phyloP scores from a whole-genome alignment of 2,329 filamentous ascomycete genomes.

The Ceratocystis variospora region DNA sequence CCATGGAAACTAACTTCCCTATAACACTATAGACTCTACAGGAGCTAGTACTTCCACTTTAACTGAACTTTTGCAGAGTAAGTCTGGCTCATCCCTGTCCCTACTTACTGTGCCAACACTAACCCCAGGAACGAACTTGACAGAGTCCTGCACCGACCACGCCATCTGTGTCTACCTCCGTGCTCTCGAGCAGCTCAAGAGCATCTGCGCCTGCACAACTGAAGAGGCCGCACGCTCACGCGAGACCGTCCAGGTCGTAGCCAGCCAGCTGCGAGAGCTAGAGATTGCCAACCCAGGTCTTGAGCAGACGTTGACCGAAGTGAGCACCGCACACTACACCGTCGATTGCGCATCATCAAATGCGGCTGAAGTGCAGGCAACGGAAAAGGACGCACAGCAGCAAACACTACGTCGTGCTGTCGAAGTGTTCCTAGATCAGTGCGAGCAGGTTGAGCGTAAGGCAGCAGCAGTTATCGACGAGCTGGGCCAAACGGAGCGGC shows the following conservation, averaged over 20 bases:
- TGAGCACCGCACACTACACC: neutral
- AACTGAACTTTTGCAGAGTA: conserved; percentile 12
- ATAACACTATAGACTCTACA: neutral
- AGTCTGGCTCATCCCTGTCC: neutral
- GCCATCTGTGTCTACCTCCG: conserved; percentile 28
- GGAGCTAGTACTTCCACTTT: conserved; percentile 5
- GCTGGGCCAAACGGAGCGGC: conserved; percentile 11
- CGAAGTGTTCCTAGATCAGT: conserved; percentile 9
- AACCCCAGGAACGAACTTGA: neutral
- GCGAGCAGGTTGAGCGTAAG: conserved; percentile 9
- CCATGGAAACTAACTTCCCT: neutral
- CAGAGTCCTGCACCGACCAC: conserved; percentile 16
- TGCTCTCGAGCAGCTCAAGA: conserved; percentile 25
- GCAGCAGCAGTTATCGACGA: conserved; percentile 4
- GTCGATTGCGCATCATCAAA: neutral
- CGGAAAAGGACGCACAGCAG: neutral
- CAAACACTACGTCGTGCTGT: conserved; percentile 10
- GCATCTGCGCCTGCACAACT: neutral
- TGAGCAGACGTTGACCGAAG: conserved; percentile 10
- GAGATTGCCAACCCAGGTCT: conserved; percentile 14
- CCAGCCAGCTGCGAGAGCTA: conserved; percentile 13
- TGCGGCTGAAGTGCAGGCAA: neutral
- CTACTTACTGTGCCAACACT: neutral
- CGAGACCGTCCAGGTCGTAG: conserved; percentile 8
- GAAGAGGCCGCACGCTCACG: conserved; percentile 9